These are phyloP conservation scores for Bretziella fagacearum DNA, from an alignment of 2,329 filamentous ascomycete genomes.

Conservation along the genomic window DNA sequence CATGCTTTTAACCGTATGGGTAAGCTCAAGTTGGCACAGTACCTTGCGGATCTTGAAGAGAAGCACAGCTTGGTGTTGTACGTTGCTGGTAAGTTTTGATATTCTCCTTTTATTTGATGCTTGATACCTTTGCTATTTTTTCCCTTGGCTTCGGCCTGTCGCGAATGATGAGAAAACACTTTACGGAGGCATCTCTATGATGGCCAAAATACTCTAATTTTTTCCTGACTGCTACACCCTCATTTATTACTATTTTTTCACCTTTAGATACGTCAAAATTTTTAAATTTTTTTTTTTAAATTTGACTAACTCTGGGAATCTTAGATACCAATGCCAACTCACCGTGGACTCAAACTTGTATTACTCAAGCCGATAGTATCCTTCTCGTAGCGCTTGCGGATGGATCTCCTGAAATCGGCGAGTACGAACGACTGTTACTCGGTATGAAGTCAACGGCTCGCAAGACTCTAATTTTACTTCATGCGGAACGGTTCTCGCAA, in stretches of 20 bases:
- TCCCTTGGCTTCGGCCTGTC: conserved; percentile 6
- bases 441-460: conserved; percentile 94
- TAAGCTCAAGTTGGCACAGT: conserved; percentile 87
- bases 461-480: conserved; percentile 79
- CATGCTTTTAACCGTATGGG: conserved; percentile 97
- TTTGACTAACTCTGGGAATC: conserved; percentile 3
- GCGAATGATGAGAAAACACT: conserved; percentile 35
- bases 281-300: too few relatives aligned
- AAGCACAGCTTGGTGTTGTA: conserved; percentile 94
- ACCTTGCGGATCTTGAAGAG: conserved; percentile 89
- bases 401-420: conserved; percentile 74
- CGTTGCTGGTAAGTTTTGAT: conserved; percentile 48
- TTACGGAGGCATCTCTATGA: conserved; percentile 33
- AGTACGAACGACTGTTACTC: conserved; percentile 90
- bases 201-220: conserved; percentile 47
- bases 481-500: conserved; percentile 71
- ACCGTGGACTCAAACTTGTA: conserved; percentile 96
- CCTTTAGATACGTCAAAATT: too few relatives aligned
- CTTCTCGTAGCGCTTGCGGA: conserved; percentile 83
- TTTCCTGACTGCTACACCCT: conserved; percentile 36
- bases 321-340: conserved; percentile 89
- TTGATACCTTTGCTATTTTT: conserved; percentile 1
- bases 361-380: conserved; percentile 91
- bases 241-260: conserved; percentile 10
- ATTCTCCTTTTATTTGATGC: neutral